Evolutionary conservation across 1,139 yeast species (phyloP).

Genomic region (Ogataea hybrid): DNA sequence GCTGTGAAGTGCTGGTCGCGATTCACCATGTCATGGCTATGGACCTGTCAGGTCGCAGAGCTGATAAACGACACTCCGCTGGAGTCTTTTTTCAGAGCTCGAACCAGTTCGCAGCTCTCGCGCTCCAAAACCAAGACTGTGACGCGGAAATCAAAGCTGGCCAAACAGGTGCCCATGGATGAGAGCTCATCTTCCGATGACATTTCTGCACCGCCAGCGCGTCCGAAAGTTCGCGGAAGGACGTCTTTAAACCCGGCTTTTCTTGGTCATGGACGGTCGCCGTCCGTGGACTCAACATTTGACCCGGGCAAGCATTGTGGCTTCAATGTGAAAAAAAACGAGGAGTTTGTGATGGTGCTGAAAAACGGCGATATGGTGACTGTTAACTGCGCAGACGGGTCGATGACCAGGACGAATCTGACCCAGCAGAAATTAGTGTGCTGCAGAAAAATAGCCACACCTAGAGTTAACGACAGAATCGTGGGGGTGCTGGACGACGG

Average conservation of each 20-base stretch:
- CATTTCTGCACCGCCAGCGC: background rate
- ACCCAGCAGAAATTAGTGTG: conserved; percentile 39
- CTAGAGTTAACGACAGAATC: conserved; percentile 72
- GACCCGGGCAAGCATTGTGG: conserved; percentile 25
- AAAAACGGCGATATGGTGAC: conserved; percentile 46
- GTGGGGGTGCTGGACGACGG: conserved; percentile 54
- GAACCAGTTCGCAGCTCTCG: conserved; percentile 49
- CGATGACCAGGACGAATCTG: conserved; percentile 31
- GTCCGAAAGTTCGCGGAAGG: conserved; percentile 1
- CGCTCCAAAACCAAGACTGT: conserved; percentile 39
- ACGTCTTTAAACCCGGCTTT: background rate
- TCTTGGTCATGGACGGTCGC: conserved; percentile 18
- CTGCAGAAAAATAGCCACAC: conserved; percentile 59
- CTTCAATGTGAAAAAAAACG: conserved; percentile 24
- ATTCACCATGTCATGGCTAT: conserved; percentile 47
- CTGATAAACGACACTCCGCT: conserved; percentile 38
- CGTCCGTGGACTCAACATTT: conserved; percentile 32
- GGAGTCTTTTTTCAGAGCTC: conserved; percentile 59
- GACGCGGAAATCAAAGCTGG: conserved; percentile 13
- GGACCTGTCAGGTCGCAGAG: conserved; percentile 43
- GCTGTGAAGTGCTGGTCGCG: conserved; percentile 60
- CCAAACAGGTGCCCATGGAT: conserved; percentile 13
- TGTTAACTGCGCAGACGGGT: conserved; percentile 49
- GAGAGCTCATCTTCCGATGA: conserved; percentile 3
- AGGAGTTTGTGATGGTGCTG: conserved; percentile 40